Conservation (phyloP, 108 stramenopile genomes). For the Parietichytrium sp. region DNA sequence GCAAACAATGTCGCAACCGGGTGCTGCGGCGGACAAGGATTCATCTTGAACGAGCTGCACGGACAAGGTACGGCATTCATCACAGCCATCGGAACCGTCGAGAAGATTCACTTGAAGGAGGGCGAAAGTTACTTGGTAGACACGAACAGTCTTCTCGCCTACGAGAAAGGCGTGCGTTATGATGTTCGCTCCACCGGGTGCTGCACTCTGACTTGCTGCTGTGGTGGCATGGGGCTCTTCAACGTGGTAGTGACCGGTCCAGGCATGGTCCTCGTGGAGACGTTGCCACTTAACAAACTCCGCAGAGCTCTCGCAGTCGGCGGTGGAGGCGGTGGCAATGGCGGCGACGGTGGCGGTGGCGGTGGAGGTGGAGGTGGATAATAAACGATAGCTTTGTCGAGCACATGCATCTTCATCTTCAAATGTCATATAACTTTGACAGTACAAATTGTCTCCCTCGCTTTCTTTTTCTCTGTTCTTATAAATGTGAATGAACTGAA, state of each 20-base stretch:
- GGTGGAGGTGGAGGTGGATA: constrained; percentile 22
- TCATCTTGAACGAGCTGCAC: constrained; percentile 20
- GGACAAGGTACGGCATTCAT: constrained; percentile 23
- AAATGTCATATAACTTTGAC: too few species aligned
- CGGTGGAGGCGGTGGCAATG: neutral
- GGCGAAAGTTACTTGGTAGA: constrained; percentile 2
- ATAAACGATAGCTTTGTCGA: too few species aligned
- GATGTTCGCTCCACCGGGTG: neutral
- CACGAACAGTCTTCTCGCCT: neutral
- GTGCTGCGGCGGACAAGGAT: constrained; percentile 1
- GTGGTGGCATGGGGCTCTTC: constrained; percentile 24
- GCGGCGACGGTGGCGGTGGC: neutral
- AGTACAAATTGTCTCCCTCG: too few species aligned
- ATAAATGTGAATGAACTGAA: too few species aligned
- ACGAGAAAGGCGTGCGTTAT: neutral
- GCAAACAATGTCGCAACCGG: neutral
- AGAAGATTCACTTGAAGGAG: neutral
- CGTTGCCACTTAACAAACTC: constrained; percentile 5
- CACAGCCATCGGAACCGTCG: neutral
- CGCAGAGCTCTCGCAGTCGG: neutral
- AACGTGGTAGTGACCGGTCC: neutral
- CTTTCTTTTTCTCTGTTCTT: too few species aligned
- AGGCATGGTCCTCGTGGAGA: neutral
- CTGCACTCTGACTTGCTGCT: constrained; percentile 2
- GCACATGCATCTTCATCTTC: neutral